A percentile compares a stretch with the other conserved stretches of the same genome.
phyloP scores from a whole-genome alignment of 164 flowering plant genomes.

The Nelumbo lutea region DNA sequence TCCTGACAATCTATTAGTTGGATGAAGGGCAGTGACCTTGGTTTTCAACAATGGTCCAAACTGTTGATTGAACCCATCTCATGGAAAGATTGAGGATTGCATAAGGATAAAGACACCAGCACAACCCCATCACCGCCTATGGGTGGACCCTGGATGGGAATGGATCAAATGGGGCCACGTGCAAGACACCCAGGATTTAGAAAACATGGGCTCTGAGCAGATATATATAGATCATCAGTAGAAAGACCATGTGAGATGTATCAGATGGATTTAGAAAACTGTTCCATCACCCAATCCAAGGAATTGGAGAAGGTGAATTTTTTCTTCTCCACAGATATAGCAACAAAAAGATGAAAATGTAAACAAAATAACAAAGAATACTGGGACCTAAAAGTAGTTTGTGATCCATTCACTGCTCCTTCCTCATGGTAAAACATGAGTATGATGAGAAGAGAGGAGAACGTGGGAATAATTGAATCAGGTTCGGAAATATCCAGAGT shows the following conservation, averaged over 20 bases:
- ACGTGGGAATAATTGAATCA: slow-evolving; percentile 74
- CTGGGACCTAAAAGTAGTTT: slow-evolving; percentile 13
- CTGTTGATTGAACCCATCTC: too few species aligned
- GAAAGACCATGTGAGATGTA: slow-evolving; percentile 30
- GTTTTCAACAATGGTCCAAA: too few species aligned
- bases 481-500: slow-evolving; percentile 29
- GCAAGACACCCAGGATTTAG: slow-evolving; percentile 11
- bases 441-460: slow-evolving; percentile 23
- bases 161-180: slow-evolving; percentile 19
- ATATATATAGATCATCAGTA: slow-evolving; percentile 14
- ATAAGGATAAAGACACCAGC: too few species aligned
- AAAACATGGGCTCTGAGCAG: slow-evolving; percentile 1
- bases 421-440: slow-evolving; percentile 33
- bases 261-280: slow-evolving; percentile 9
- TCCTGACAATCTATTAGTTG: too few species aligned
- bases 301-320: slow-evolving; percentile 8
- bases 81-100: too few species aligned
- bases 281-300: neutral
- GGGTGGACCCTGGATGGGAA: too few species aligned
- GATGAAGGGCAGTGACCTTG: too few species aligned
- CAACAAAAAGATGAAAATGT: slow-evolving; percentile 11
- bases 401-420: slow-evolving; percentile 32
- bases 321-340: slow-evolving; percentile 5
- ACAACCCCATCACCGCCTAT: too few species aligned
- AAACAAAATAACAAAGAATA: slow-evolving; percentile 6